A percentile compares a stretch with the other conserved stretches of the same genome.
These are phyloP conservation scores for Aspergillus homomorphus DNA, from an alignment of 495 filamentous ascomycete genomes.

Conservation along the genomic window DNA sequence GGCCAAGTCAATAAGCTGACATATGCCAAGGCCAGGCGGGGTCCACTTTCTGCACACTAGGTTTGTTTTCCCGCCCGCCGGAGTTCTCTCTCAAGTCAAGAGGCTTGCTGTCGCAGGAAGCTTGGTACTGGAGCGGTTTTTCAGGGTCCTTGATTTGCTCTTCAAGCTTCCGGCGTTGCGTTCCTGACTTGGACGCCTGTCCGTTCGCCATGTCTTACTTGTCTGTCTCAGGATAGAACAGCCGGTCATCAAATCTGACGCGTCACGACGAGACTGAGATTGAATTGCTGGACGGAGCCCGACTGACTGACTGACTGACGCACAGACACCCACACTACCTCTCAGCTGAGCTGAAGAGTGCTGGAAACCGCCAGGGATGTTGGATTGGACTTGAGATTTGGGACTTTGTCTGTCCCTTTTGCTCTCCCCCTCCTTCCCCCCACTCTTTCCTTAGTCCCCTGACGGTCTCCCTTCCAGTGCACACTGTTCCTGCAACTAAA, in stretches of 20 bases:
- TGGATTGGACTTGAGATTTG: not conserved
- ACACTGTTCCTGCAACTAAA: not conserved
- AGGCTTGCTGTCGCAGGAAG: conserved; percentile 17
- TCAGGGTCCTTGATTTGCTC: conserved; percentile 15
- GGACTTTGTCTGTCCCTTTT: not conserved
- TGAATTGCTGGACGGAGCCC: not conserved
- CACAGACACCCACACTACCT: not conserved
- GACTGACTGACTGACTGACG: not conserved
- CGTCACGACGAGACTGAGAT: not conserved
- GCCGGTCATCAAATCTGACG: not conserved
- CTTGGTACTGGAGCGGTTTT: conserved; percentile 12
- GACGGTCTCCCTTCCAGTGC: not conserved
- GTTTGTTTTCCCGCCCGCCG: conserved; percentile 11
- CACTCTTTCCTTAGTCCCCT: not conserved
- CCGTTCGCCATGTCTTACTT: not conserved
- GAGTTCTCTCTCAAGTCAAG: not conserved
- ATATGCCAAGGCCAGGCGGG: conserved; percentile 12
- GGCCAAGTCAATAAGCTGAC: conserved; percentile 1
- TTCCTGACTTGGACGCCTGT: not conserved
- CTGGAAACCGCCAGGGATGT: not conserved
- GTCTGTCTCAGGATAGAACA: not conserved
- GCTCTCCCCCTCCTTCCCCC: not conserved
- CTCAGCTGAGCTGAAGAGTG: not conserved
- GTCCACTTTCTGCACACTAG: conserved; percentile 25
- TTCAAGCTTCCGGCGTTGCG: not conserved